Conservation (phyloP, 2,329 filamentous ascomycete species). For the Penicillium decumbens region DNA sequence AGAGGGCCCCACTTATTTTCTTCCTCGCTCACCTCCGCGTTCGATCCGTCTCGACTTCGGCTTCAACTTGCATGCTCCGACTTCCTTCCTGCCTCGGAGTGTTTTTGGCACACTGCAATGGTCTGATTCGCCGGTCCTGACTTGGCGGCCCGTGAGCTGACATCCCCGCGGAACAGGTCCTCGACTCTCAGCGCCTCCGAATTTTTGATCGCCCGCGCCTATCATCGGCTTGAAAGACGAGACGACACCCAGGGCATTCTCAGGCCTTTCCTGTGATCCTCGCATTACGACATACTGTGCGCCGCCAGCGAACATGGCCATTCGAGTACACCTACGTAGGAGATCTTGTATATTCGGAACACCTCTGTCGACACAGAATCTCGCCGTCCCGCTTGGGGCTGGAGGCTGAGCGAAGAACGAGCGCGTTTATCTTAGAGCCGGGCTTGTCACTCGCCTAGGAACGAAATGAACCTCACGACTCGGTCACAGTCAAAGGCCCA, state of each 20-base stretch:
- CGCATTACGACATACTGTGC: background rate
- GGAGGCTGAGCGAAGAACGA: slow-evolving; percentile 15
- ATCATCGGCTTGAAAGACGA: slow-evolving; percentile 1
- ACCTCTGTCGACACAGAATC: slow-evolving; percentile 7
- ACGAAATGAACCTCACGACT: slow-evolving; percentile 20
- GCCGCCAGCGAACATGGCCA: slow-evolving; percentile 22
- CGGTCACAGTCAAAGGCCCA: slow-evolving; percentile 13
- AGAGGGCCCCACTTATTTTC: background rate
- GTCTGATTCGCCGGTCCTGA: background rate
- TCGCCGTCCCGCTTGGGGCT: background rate
- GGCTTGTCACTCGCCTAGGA: background rate
- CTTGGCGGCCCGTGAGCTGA: slow-evolving; percentile 7
- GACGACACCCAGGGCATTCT: background rate
- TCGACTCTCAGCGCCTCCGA: slow-evolving; percentile 9
- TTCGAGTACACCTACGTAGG: slow-evolving; percentile 13
- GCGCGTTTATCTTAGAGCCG: background rate
- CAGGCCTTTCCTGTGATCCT: background rate
- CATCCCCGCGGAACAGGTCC: slow-evolving; percentile 3
- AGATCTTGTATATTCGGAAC: slow-evolving; percentile 17
- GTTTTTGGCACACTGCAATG: background rate
- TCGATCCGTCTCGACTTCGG: background rate
- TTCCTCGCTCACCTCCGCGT: background rate
- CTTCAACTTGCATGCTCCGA: background rate
- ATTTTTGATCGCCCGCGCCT: background rate
- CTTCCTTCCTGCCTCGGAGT: background rate